Conservation (phyloP, 2,329 filamentous ascomycete species). For the Fusarium sublunatum region DNA sequence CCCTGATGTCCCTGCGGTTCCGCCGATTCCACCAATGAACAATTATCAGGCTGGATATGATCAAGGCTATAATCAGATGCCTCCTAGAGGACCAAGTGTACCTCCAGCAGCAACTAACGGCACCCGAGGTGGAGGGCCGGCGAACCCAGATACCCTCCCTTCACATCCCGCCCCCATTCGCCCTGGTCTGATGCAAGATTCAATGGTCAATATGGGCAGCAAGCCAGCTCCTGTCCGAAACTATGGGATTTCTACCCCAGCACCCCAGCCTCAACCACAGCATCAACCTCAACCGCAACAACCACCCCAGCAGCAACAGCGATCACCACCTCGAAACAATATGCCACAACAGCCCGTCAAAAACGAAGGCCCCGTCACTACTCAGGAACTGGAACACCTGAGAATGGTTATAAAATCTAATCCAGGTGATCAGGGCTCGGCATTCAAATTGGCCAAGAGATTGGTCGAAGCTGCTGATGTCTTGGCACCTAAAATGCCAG, state of each 20-base stretch:
- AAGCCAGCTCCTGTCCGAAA: slow-evolving; percentile 70
- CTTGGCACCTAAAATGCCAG: slow-evolving; percentile 72
- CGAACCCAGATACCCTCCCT: slow-evolving; percentile 61
- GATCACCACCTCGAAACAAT: slow-evolving; percentile 44
- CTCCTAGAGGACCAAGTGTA: slow-evolving; percentile 49
- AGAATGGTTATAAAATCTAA: slow-evolving; percentile 76
- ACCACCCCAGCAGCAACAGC: slow-evolving; percentile 49
- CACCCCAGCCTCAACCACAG: slow-evolving; percentile 35
- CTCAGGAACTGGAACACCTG: slow-evolving; percentile 80
- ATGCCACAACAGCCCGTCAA: slow-evolving; percentile 43
- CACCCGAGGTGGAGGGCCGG: slow-evolving; percentile 26
- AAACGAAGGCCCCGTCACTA: slow-evolving; percentile 70
- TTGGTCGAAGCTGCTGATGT: slow-evolving; percentile 86
- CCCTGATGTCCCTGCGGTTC: slow-evolving; percentile 65
- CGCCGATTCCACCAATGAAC: slow-evolving; percentile 41
- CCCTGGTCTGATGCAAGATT: slow-evolving; percentile 70
- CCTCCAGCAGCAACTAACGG: slow-evolving; percentile 44
- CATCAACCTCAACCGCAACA: slow-evolving; percentile 50
- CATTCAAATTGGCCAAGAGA: slow-evolving; percentile 81
- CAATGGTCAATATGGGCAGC: slow-evolving; percentile 64
- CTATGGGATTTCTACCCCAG: slow-evolving; percentile 61
- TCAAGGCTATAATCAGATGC: slow-evolving; percentile 42
- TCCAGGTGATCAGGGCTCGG: slow-evolving; percentile 76
- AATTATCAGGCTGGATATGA: slow-evolving; percentile 48
- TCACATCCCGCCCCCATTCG: slow-evolving; percentile 72